A percentile compares a stretch with the other conserved stretches of the same genome.
phyloP scores from a whole-genome alignment of 164 flowering plant species.

The Nymphaea colorata region DNA sequence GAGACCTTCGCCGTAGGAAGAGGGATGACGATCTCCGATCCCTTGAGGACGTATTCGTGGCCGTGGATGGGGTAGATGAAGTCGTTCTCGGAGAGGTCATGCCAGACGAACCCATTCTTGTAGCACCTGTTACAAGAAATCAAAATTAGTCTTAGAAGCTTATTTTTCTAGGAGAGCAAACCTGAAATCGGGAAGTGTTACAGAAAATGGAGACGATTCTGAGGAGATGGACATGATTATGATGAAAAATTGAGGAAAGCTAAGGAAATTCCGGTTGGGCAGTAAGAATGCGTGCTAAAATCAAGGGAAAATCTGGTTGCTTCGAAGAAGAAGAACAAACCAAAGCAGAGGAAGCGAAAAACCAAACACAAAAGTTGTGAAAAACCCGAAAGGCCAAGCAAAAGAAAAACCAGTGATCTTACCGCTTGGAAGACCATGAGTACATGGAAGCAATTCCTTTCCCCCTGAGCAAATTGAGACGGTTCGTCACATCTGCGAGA shows the following conservation, averaged over 20 bases:
- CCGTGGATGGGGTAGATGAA: conserved; percentile 77
- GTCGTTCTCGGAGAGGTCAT: conserved; percentile 71
- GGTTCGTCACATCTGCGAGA: conserved; percentile 66
- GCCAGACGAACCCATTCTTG: conserved; percentile 93
- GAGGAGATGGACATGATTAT: not conserved
- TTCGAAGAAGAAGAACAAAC: not conserved
- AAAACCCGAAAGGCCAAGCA: not conserved
- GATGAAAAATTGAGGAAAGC: not conserved
- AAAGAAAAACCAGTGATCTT: not conserved
- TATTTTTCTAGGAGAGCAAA: not conserved
- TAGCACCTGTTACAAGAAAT: conserved; percentile 49
- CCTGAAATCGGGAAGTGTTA: not conserved
- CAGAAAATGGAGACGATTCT: not conserved
- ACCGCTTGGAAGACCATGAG: conserved; percentile 86
- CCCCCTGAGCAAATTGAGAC: conserved; percentile 66
- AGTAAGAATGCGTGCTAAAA: not conserved
- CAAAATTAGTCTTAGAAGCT: not conserved
- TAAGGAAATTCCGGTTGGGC: too few species aligned
- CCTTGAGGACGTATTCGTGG: conserved; percentile 89
- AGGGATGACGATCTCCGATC: conserved; percentile 54
- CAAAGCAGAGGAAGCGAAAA: not conserved
- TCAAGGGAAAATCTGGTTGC: not conserved
- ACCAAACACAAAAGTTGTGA: not conserved
- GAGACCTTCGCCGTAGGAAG: not conserved
- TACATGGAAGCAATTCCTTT: conserved; percentile 71